Evolutionary conservation across 352 stramenopile genomes (phyloP).

Genomic region (Pythium myriotylum): DNA sequence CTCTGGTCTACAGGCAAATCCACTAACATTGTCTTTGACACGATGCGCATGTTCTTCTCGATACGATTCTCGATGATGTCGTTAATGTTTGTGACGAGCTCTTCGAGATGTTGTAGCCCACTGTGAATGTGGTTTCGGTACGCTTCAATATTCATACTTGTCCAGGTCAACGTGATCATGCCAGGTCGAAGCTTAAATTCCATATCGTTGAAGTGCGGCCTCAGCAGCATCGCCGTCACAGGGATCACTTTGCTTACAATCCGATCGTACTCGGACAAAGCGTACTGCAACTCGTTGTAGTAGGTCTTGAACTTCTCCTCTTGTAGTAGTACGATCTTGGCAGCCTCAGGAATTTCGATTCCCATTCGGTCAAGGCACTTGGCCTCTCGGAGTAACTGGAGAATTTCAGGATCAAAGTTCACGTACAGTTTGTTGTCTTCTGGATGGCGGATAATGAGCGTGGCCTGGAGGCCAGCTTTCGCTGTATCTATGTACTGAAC

Average conservation of each 20-base stretch:
- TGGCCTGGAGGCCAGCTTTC: slow-evolving; percentile 97
- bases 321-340: slow-evolving; percentile 97
- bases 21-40: slow-evolving; percentile 97
- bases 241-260: slow-evolving; percentile 97
- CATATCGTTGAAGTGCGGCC: slow-evolving; percentile 99
- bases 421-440: slow-evolving; percentile 98
- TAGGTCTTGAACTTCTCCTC: slow-evolving; percentile 99
- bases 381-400: slow-evolving; percentile 96
- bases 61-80: slow-evolving; percentile 99
- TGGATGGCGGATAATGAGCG: slow-evolving; percentile 98
- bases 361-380: slow-evolving; percentile 99
- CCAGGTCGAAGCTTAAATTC: slow-evolving; percentile 98
- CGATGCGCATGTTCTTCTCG: slow-evolving; percentile 98
- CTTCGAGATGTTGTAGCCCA: slow-evolving; percentile 95
- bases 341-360: slow-evolving; percentile 97
- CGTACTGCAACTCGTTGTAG: slow-evolving; percentile 98
- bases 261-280: slow-evolving; percentile 96
- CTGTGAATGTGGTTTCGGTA: slow-evolving; percentile 95
- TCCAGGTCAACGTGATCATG: slow-evolving; percentile 99
- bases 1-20: slow-evolving; percentile 96
- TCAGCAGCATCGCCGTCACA: slow-evolving; percentile 95
- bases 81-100: slow-evolving; percentile 98
- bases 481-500: slow-evolving; percentile 97
- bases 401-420: slow-evolving; percentile 98
- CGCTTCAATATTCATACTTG: slow-evolving; percentile 99